A percentile compares a stretch with the other conserved stretches of the same genome.
These are phyloP conservation scores for Amylocystis lapponica DNA, from an alignment of 768 basidiomycete genomes.

Conservation along the genomic window DNA sequence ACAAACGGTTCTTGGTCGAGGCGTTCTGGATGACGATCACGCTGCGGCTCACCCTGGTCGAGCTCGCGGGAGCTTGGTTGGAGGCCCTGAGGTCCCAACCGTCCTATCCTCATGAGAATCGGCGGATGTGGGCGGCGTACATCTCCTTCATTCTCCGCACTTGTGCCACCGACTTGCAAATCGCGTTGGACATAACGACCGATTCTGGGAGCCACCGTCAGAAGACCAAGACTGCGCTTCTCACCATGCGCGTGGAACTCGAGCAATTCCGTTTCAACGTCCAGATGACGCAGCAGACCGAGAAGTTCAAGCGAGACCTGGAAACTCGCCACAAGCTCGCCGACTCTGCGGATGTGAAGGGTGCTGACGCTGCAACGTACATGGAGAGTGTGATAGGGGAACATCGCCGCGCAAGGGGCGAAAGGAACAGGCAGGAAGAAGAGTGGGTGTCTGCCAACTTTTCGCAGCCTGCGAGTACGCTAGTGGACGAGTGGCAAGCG, in stretches of 20 bases:
- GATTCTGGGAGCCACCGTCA: conserved; percentile 50
- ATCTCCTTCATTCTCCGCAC: conserved; percentile 39
- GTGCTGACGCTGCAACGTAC: conserved; percentile 2
- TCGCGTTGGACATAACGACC: conserved; percentile 41
- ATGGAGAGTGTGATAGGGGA: neutral
- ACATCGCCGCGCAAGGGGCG: conserved; percentile 2
- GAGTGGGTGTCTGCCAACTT: conserved; percentile 44
- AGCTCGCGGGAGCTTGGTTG: conserved; percentile 39
- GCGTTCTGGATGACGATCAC: conserved; percentile 51
- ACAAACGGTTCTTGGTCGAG: conserved; percentile 55
- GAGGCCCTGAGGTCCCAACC: conserved; percentile 24
- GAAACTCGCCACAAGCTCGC: conserved; percentile 20
- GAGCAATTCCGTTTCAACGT: conserved; percentile 48
- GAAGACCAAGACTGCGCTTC: conserved; percentile 37
- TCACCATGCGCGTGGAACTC: conserved; percentile 39
- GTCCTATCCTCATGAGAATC: conserved; percentile 20
- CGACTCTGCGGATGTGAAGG: conserved; percentile 15
- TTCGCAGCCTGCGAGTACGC: conserved; percentile 25
- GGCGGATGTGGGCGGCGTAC: conserved; percentile 43
- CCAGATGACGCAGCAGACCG: conserved; percentile 23
- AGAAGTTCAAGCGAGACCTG: conserved; percentile 6
- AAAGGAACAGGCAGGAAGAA: conserved; percentile 14
- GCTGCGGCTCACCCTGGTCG: conserved; percentile 45
- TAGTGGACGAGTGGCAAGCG: conserved; percentile 42
- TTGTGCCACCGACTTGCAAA: conserved; percentile 40